Evolutionary conservation across 257 asterid species (phyloP).

Genomic region (Jasminum sambac): DNA sequence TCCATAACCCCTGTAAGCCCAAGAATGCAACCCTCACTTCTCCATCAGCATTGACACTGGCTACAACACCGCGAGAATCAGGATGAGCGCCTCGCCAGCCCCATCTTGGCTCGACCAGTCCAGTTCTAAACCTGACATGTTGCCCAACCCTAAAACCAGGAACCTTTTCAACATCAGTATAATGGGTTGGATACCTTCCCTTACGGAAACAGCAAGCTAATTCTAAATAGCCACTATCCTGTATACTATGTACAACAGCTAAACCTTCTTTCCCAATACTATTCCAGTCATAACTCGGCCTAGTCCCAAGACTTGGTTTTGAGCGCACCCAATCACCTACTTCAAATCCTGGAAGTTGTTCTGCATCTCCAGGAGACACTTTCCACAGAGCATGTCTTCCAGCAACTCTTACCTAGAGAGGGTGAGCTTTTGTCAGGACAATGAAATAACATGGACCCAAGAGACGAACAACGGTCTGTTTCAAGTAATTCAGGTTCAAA

Average conservation of each 20-base stretch:
- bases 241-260: conserved; percentile 89
- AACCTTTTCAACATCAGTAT: conserved; percentile 87
- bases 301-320: conserved; percentile 79
- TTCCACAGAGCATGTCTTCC: conserved; percentile 85
- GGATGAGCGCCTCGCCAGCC: conserved; percentile 91
- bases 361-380: conserved; percentile 98
- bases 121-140: conserved; percentile 71
- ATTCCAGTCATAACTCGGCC: conserved; percentile 99
- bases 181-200: conserved; percentile 75
- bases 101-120: conserved; percentile 90
- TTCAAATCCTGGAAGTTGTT: conserved; percentile 84
- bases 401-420: conserved; percentile 69
- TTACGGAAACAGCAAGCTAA: conserved; percentile 92
- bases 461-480: neutral
- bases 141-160: conserved; percentile 81
- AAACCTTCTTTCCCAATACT: conserved; percentile 86
- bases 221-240: conserved; percentile 87
- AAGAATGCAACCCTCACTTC: conserved; percentile 77
- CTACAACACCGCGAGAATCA: conserved; percentile 73
- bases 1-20: conserved; percentile 84
- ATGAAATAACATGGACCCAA: neutral
- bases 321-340: conserved; percentile 99
- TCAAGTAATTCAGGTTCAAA: neutral
- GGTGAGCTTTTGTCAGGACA: neutral
- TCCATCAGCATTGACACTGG: conserved; percentile 76